These are phyloP conservation scores for Metarhizium robertsii DNA, from an alignment of 2,329 filamentous ascomycete genomes.

Conservation along the genomic window DNA sequence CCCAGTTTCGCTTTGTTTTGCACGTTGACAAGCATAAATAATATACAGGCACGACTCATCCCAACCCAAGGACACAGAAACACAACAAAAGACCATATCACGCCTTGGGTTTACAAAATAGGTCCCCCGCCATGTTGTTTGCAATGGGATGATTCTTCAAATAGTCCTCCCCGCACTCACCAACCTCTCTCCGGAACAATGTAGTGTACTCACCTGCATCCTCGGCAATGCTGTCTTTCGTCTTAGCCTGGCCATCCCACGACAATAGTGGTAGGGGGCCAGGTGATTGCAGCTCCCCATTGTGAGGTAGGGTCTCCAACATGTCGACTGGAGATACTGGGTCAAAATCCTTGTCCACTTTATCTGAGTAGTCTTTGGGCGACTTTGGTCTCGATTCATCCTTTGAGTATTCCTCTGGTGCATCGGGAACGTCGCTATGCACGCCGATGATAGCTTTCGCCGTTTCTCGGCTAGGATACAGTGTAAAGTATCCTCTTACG, in stretches of 20 bases:
- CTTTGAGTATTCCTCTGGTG: conserved; percentile 58
- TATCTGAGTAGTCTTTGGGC: conserved; percentile 16
- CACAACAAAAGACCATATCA: conserved; percentile 3
- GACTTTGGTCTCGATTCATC: conserved; percentile 9
- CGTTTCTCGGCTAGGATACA: conserved; percentile 61
- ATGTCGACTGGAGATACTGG: conserved; percentile 34
- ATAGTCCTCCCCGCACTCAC: conserved; percentile 47
- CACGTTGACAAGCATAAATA: too few relatives aligned
- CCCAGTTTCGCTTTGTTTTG: too few relatives aligned
- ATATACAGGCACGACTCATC: too few relatives aligned
- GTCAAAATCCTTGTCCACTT: conserved; percentile 27
- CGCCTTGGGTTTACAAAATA: conserved; percentile 51
- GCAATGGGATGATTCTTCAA: conserved; percentile 10
- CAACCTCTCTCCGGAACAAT: conserved; percentile 54
- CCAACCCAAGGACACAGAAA: too few relatives aligned
- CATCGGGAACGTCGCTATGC: conserved; percentile 64
- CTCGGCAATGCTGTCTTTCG: conserved; percentile 28
- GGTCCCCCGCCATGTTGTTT: conserved; percentile 40
- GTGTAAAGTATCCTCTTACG: conserved; percentile 64
- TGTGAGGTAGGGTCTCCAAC: conserved; percentile 37
- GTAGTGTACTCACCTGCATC: conserved; percentile 42
- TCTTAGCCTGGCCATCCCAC: conserved; percentile 49
- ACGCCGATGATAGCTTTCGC: conserved; percentile 55
- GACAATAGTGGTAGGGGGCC: conserved; percentile 48
- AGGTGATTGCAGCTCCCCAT: conserved; percentile 33